Evolutionary conservation across 345 rosid species (phyloP).

Genomic region (Draba incana): DNA sequence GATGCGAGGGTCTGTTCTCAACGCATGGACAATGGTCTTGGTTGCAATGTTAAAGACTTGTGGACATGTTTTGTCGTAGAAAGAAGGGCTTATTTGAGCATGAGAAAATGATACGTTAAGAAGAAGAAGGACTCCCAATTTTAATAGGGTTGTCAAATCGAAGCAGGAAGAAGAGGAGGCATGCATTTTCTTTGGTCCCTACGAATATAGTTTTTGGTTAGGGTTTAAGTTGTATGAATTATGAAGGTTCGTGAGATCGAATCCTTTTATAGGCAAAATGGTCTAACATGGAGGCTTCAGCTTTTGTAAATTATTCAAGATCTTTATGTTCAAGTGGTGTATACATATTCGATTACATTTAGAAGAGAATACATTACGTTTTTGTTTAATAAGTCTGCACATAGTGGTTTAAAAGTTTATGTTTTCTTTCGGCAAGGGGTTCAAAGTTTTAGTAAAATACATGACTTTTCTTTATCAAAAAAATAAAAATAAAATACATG

Average conservation of each 20-base stretch:
- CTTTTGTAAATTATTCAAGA: background rate
- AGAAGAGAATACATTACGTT: background rate
- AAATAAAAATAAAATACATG: background rate
- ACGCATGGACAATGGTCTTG: conserved; percentile 45
- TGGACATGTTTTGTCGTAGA: conserved; percentile 58
- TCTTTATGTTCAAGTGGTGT: background rate
- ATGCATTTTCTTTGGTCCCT: conserved; percentile 28
- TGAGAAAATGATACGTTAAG: conserved; percentile 22
- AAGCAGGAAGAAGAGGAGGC: conserved; percentile 2
- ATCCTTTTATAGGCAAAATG: conserved; percentile 14
- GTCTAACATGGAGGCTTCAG: conserved; percentile 15
- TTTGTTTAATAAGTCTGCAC: background rate
- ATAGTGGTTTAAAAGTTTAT: background rate
- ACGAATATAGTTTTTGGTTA: conserved; percentile 3
- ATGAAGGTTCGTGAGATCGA: conserved; percentile 16
- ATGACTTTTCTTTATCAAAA: too few relatives aligned
- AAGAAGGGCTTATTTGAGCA: conserved; percentile 46
- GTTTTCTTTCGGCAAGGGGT: background rate
- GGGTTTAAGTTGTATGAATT: conserved; percentile 11
- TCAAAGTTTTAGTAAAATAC: background rate
- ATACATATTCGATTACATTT: background rate
- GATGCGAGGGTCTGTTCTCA: conserved; percentile 46
- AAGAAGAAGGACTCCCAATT: conserved; percentile 17
- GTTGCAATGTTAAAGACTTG: conserved; percentile 51
- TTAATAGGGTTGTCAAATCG: background rate